These are phyloP conservation scores for Fennellomyces sp. DNA, from an alignment of 371 early-diverging fungal genomes.

Conservation along the genomic window DNA sequence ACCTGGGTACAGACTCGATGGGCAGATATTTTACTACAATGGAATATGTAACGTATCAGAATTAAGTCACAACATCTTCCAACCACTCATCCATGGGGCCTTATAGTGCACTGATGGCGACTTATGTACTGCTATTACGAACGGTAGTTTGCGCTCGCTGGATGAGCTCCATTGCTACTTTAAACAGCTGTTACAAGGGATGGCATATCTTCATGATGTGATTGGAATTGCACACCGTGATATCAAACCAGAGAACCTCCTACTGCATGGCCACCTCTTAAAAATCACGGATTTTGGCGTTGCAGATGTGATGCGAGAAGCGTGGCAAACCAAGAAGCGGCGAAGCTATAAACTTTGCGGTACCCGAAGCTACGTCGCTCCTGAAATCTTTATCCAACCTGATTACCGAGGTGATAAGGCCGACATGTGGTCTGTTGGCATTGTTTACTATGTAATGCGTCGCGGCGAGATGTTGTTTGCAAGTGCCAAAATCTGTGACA, in stretches of 20 bases:
- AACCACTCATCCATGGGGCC: neutral
- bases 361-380: conserved; percentile 87
- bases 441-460: conserved; percentile 80
- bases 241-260: conserved; percentile 66
- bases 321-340: conserved; percentile 71
- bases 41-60: conserved; percentile 64
- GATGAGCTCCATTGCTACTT: conserved; percentile 49
- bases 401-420: conserved; percentile 76
- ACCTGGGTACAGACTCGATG: conserved; percentile 82
- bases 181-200: conserved; percentile 88
- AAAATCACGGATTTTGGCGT: conserved; percentile 94
- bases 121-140: conserved; percentile 39
- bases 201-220: conserved; percentile 63
- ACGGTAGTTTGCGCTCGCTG: conserved; percentile 22
- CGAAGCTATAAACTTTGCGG: conserved; percentile 81
- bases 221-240: conserved; percentile 64
- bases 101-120: conserved; percentile 52
- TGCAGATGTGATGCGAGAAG: conserved; percentile 85
- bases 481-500: conserved; percentile 56
- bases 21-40: conserved; percentile 93
- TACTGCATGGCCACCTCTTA: conserved; percentile 40
- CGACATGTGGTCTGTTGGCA: conserved; percentile 84
- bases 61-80: neutral
- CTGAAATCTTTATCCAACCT: conserved; percentile 60
- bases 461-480: conserved; percentile 70